Base-by-base conservation (phyloP, 2,329 filamentous ascomycete genomes). In the Aspergillus intermedius region DNA sequence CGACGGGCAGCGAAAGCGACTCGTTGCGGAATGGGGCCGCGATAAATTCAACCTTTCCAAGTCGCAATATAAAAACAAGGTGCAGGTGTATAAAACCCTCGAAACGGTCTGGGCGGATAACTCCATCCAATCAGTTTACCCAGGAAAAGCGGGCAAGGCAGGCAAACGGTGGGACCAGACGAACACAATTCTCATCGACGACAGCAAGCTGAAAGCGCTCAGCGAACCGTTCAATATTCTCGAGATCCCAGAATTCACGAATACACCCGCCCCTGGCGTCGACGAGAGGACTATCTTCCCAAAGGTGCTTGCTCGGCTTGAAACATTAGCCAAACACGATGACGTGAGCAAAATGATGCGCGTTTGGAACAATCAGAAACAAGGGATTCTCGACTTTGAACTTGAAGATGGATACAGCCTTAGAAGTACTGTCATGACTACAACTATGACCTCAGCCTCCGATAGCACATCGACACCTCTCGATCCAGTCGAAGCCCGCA, bases 11-110 rank as follows among this genome's bases (percentile, higher is more conserved):
- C 74, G 73, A 28, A 49, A 68, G 0, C 67, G 74, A 21, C 75
- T 94, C 15, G 75, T 88, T 25, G 86, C 83, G 15, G 71, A 84
- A 47, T 96, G 91, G 90, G 85, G 77, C 5, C 82, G 93, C 25
- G 85, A 95, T 60, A 80, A 77, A 22, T 84, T 97, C 50, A 81
- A 81, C 17, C 78, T 98, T 3, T 77, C 78, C 0, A 37, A 57
- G 0, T 52, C 65, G 3, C 84, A 95, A 63, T 95, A 87, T 71
- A 72, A 77, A 49, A 57, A 68, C 44, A 86, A 87, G 49, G 83
- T 91, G 0, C 88, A 94, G 65, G 89, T 91, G 49, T 97, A 96
- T 77, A 98, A 98, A 74, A 80, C 87, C 34, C 77, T 98, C 3
- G 76, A 81, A 0, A 74, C 70, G 44, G 70, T 96, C 0, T 98